These are phyloP conservation scores for Blastocladiella britannica DNA, from an alignment of 192 early-diverging fungal species.

Conservation along the genomic window DNA sequence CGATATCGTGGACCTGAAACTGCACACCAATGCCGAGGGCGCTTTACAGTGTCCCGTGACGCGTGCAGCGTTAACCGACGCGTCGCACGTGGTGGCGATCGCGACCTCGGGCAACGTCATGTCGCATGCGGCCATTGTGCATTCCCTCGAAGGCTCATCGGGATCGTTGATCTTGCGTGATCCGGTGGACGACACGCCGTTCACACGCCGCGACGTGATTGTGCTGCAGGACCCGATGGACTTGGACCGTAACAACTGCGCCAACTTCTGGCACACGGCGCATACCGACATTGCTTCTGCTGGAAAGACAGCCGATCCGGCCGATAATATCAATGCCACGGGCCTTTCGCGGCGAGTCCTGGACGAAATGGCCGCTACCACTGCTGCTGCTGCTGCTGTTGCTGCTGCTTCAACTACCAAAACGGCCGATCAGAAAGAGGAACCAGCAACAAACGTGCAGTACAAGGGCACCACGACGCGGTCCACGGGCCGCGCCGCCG, in stretches of 20 bases:
- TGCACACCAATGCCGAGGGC: conserved; percentile 59
- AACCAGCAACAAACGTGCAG: conserved; percentile 4
- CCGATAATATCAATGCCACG: conserved; percentile 40
- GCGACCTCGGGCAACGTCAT: conserved; percentile 72
- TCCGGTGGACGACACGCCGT: conserved; percentile 58
- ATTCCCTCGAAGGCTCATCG: no score
- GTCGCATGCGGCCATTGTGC: conserved; percentile 63
- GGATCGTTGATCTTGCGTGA: conserved; percentile 68
- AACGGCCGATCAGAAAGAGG: conserved; percentile 5
- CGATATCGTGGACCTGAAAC: conserved; percentile 54
- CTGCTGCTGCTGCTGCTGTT: no score
- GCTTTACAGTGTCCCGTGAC: conserved; percentile 78
- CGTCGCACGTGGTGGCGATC: conserved; percentile 71
- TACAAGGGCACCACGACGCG: conserved; percentile 7
- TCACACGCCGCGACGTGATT: conserved; percentile 70
- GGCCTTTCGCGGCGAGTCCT: conserved; percentile 15
- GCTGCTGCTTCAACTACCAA: conserved; percentile 8
- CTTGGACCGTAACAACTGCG: conserved; percentile 3
- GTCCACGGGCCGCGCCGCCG: conserved; percentile 51
- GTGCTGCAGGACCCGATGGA: conserved; percentile 44
- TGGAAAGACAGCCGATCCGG: conserved; percentile 23
- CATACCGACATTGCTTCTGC: no score
- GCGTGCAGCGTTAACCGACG: conserved; percentile 63
- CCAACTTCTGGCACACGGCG: conserved; percentile 6
- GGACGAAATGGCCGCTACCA: conserved; percentile 18